These are phyloP conservation scores for Calocybe cyanea DNA, from an alignment of 768 basidiomycete genomes.

Conservation along the genomic window DNA sequence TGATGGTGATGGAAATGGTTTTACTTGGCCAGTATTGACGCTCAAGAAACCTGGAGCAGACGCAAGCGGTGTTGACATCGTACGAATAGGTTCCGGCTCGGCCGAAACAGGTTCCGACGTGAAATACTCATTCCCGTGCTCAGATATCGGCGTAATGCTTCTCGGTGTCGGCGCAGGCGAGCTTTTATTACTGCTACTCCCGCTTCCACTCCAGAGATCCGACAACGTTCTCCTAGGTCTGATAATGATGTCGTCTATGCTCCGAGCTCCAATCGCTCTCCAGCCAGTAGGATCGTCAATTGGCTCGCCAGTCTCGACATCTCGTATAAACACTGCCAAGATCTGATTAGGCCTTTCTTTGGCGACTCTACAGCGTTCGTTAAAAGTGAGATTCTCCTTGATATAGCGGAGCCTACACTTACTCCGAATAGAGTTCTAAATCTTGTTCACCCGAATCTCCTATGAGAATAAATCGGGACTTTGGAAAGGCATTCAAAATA, in stretches of 20 bases:
- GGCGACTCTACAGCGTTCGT: slow-evolving; percentile 68
- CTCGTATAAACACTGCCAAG: slow-evolving; percentile 78
- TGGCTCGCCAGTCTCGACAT: slow-evolving; percentile 47
- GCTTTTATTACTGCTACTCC: background rate
- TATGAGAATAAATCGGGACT: slow-evolving; percentile 76
- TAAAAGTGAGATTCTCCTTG: no score
- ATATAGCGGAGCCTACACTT: no score
- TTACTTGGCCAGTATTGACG: background rate
- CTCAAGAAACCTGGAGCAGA: background rate
- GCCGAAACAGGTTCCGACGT: slow-evolving; percentile 14
- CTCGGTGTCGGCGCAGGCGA: background rate
- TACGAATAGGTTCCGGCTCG: slow-evolving; percentile 20
- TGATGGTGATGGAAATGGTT: no score
- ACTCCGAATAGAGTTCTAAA: slow-evolving; percentile 82
- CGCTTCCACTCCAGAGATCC: slow-evolving; percentile 5
- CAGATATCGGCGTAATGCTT: background rate
- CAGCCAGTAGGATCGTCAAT: slow-evolving; percentile 66
- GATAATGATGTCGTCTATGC: slow-evolving; percentile 5
- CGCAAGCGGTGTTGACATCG: background rate
- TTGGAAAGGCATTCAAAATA: slow-evolving; percentile 68
- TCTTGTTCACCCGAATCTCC: slow-evolving; percentile 97
- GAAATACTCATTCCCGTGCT: slow-evolving; percentile 17
- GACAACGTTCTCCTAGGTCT: slow-evolving; percentile 11
- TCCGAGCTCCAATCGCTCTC: slow-evolving; percentile 26
- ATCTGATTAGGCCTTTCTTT: slow-evolving; percentile 65